Evolutionary conservation across 345 rosid species (phyloP), one percentile per base, ranked within the genome.

Genomic region (Salix koriyanagi): DNA sequence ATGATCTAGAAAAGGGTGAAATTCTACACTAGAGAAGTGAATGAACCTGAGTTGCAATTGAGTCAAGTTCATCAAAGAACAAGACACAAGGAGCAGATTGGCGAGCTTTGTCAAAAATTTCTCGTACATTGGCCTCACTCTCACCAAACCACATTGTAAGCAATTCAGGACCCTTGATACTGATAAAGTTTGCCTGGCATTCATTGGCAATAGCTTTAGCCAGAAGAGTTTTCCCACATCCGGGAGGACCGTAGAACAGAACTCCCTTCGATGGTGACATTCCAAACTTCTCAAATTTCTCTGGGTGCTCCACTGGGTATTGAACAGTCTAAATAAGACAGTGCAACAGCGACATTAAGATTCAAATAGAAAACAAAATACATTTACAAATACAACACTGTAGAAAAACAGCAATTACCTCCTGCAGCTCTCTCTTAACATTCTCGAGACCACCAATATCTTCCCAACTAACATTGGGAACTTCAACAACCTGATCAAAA

Each of bases 61-160:
- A 94, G 88, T 94, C 97, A 0, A 94, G 97, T 77, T 94, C 97
- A 77, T 94, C 98, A 62, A 92, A 94, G 82, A 94, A 94, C 58
- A 94, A 89, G 71, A 94, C 97, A 48, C 98, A 94, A 65, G 97
- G 98, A 69, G 98, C 97, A 75, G 98, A 94, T 19, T 88, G 91
- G 52, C 97, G 93, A 76, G 97, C 97, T 87, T 94, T 94, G 84
- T 94, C 98, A 73, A 94, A 94, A 69, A 94, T 94, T 81, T 94
- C 98, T 61, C 98, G 89, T 2, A 94, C 98, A 54, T 94, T 94
- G 41, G 98, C 98, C 74, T 94, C 98, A 75, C 97, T 94, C 83
- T 94, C 97, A 64, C 97, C 97, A 76, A 94, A 94, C 98, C 98
- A 94, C 98, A 94, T 94, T 6, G 97, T 94, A 19, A 94, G 97